Conservation (phyloP, 2,329 filamentous ascomycete genomes). For the Cryphonectria naterciae region DNA sequence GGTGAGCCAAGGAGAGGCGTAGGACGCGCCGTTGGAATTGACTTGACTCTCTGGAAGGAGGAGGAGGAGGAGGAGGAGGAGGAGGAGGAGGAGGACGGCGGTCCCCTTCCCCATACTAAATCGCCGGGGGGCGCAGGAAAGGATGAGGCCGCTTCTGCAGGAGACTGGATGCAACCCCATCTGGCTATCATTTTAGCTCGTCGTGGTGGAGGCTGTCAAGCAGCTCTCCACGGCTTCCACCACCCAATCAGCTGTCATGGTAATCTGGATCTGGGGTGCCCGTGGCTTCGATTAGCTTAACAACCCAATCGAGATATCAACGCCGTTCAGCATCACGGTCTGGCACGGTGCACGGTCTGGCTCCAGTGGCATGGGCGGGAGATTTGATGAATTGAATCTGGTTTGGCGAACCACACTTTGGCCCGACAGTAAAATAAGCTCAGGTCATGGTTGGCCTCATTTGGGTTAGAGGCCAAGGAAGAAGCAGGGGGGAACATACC, state of each 20-base stretch:
- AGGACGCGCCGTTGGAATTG: constrained; percentile 5
- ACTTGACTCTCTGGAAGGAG: constrained; percentile 13
- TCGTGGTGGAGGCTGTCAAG: constrained; percentile 22
- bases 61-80: too few species aligned
- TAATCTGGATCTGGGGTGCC: constrained; percentile 5
- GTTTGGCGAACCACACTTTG: constrained; percentile 22
- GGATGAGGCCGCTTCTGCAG: constrained; percentile 19
- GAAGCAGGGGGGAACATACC: not conserved
- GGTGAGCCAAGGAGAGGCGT: constrained; percentile 7
- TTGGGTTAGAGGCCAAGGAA: constrained; percentile 8
- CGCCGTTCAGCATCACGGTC: not conserved
- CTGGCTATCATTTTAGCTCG: constrained; percentile 22
- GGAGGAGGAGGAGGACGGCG: constrained; percentile 8
- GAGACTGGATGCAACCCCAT: constrained; percentile 20
- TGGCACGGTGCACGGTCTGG: constrained; percentile 8
- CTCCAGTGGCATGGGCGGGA: constrained; percentile 26
- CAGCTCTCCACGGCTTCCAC: not conserved
- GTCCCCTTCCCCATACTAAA: constrained; percentile 11
- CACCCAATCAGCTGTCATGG: constrained; percentile 17
- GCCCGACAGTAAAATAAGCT: constrained; percentile 16
- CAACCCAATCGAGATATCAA: constrained; percentile 26
- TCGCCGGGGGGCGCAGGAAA: constrained; percentile 9
- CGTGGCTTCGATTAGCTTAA: constrained; percentile 9
- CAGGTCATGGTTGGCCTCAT: constrained; percentile 14
- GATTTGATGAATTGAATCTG: constrained; percentile 25